Conservation (phyloP, 1,284 basidiomycete species). For the Ganoderma lucidum region DNA sequence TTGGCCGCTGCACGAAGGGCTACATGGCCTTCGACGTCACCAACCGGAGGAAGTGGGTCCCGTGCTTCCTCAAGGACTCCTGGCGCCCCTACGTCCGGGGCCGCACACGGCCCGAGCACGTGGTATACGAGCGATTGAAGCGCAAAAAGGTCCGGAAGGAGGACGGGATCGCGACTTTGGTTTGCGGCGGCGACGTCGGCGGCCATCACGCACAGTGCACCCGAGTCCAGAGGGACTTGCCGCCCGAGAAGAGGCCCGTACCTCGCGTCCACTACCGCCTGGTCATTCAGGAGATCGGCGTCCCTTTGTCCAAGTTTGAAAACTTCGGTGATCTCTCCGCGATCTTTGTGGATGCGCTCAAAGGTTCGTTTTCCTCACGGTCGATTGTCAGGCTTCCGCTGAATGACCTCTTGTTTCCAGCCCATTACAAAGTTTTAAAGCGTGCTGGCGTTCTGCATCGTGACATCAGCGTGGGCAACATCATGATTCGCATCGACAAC, state of each 20-base stretch:
- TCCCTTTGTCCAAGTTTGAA: not conserved
- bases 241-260: not conserved
- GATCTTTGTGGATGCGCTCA: not conserved
- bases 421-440: constrained; percentile 6
- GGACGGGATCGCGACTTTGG: constrained; percentile 9
- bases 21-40: constrained; percentile 16
- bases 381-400: not conserved
- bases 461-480: constrained; percentile 23
- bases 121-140: constrained; percentile 12
- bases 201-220: constrained; percentile 11
- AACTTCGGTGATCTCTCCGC: constrained; percentile 5
- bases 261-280: constrained; percentile 16
- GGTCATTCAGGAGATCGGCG: constrained; percentile 9
- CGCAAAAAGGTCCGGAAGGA: not conserved
- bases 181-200: constrained; percentile 24
- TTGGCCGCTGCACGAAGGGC: constrained; percentile 15
- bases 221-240: constrained; percentile 4
- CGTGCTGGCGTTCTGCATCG: constrained; percentile 13
- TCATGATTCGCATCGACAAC: constrained; percentile 13
- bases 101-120: constrained; percentile 16
- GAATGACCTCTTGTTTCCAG: not conserved
- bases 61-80: constrained; percentile 19
- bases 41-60: not conserved
- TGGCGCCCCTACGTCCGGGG: constrained; percentile 18
- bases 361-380: not conserved